Conservation (phyloP, 2,329 filamentous ascomycete genomes). For the Botrytis sinoallii region DNA sequence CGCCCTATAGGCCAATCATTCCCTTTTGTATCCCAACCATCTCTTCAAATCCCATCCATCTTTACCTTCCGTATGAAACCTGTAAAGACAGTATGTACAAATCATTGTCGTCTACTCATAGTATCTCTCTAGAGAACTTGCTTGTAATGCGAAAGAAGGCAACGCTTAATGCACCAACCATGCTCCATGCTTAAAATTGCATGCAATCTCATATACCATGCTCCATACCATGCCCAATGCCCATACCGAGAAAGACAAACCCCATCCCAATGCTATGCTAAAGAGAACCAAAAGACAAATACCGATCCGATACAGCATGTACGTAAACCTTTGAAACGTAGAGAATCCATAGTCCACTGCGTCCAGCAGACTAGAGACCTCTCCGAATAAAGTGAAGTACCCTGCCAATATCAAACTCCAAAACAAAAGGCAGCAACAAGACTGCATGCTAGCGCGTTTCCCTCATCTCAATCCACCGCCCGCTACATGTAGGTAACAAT, state of each 20-base stretch:
- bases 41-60: not conserved
- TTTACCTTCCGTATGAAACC: not conserved
- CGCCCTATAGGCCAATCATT: not conserved
- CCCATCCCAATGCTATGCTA: not conserved
- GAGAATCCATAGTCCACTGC: not conserved
- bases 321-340: not conserved
- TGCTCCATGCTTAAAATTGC: not conserved
- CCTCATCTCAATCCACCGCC: not conserved
- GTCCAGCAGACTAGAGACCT: not conserved
- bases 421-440: not conserved
- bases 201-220: not conserved
- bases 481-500: not conserved
- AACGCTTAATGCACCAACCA: not conserved
- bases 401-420: not conserved
- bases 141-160: not conserved
- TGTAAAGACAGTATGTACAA: slow-evolving; percentile 1
- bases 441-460: not conserved
- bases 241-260: not conserved
- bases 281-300: not conserved
- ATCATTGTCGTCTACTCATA: not conserved
- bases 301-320: not conserved
- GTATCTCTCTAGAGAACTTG: not conserved
- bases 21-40: not conserved
- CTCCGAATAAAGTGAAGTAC: not conserved
- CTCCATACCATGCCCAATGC: not conserved